Evolutionary conservation across 176 grass and related monocot genomes (phyloP), one percentile per base, ranked within the genome.

Genomic region (Triticum aestivum): DNA sequence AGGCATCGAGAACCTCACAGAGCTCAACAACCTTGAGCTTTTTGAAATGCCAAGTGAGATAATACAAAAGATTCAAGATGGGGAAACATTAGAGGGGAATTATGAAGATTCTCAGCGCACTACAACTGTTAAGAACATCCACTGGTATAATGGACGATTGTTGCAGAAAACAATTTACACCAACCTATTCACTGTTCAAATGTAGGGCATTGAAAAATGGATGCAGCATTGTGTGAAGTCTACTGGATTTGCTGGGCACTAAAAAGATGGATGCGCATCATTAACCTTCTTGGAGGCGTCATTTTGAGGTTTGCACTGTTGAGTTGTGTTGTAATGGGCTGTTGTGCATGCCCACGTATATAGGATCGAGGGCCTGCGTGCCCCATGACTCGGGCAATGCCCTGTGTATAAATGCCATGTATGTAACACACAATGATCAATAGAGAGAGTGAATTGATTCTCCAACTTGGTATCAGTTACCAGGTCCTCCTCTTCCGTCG

Each of bases 21-120:
- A 68, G 54, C 88, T 93, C 24, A 15, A 82, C 37, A 90, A 32
- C 12, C n/a, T 90, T 9, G 44, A 82, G 23, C 77, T 93, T 34
- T 79, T 47, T 51, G 63, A 61, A 17, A 88, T 93, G 81, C 66
- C 88, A 11, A 49, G 9, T 65, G 85, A 83, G 65, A 47, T 93
- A 15, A 35, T 85, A 67, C 9, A 73, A 2, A 66, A 88, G 20
- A 38, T 88, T 39, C 68, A 34, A 29, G 27, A 81, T 3, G 4
- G 18, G 11, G 37, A 68, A 18, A 32, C 37, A 41, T 86, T 7
- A 47, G 42, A 11, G 9, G 42, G 24, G 1, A 4, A 33, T 18
- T 6, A 78, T 62, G 18, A 88, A 77, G 35, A 80, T 39, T 17
- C 75, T 75, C 2, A 3, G 1, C 84, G 63, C 5, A 82, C 9